Conservation (phyloP, 345 rosid genomes). For the Syzygium jambos region DNA sequence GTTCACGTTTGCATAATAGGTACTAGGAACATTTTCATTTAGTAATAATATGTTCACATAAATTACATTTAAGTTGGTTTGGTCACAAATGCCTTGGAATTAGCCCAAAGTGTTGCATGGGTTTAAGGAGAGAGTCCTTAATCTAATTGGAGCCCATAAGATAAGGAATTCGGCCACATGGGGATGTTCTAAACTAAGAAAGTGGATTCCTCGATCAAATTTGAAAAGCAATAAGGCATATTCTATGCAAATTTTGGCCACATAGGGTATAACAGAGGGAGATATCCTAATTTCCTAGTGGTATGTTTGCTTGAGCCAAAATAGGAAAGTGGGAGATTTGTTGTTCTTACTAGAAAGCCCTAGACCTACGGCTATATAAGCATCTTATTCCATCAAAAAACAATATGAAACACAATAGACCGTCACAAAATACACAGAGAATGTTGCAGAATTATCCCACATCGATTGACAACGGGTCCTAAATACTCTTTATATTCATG, state of each 20-base stretch:
- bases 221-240: neutral
- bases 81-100: neutral
- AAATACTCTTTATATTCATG: too few species aligned
- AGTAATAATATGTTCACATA: neutral
- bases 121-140: neutral
- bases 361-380: neutral
- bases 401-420: neutral
- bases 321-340: neutral
- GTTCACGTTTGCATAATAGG: neutral
- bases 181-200: neutral
- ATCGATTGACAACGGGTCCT: too few species aligned
- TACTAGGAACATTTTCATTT: neutral
- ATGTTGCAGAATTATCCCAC: neutral
- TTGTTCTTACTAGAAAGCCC: neutral
- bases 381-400: neutral
- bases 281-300: neutral
- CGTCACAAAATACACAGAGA: neutral
- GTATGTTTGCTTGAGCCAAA: neutral
- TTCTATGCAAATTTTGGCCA: neutral
- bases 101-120: neutral
- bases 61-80: neutral
- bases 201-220: neutral
- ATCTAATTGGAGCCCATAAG: neutral
- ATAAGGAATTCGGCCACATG: neutral
- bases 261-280: neutral